Conservation (phyloP, 78 protist species). For the Paratrimastix pyriformis region DNA sequence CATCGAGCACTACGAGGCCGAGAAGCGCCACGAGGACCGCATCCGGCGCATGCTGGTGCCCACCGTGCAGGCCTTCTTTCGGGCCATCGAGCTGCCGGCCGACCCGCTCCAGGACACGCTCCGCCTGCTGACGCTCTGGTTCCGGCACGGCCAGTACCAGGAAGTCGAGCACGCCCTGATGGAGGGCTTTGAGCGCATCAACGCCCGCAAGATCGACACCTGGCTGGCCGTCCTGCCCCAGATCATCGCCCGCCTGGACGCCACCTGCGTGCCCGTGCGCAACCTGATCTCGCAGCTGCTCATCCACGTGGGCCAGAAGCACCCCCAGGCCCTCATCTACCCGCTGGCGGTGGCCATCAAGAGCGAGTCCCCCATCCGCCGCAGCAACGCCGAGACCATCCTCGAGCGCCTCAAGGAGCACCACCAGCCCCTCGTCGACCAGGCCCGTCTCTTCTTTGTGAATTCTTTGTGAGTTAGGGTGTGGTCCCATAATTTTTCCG, state of each 20-base stretch:
- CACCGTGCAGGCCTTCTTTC: background rate
- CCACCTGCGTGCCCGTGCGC: background rate
- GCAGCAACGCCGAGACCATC: too few relatives aligned
- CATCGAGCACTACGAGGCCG: background rate
- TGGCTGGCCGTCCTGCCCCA: conserved; percentile 34
- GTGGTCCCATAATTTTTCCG: too few relatives aligned
- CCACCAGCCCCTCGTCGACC: background rate
- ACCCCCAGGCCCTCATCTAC: conserved; percentile 25
- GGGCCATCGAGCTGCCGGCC: background rate
- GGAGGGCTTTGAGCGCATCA: background rate
- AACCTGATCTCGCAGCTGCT: background rate
- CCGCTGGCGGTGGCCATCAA: conserved; percentile 25
- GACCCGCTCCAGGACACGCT: conserved; percentile 8
- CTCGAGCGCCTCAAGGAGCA: background rate
- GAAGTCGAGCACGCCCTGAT: background rate
- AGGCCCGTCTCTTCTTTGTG: too few relatives aligned
- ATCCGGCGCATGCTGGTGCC: too few relatives aligned
- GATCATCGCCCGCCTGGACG: conserved; percentile 24
- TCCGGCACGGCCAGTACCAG: background rate
- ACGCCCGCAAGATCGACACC: background rate
- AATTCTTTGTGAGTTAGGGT: too few relatives aligned
- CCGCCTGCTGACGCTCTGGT: conserved; percentile 16
- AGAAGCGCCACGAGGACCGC: conserved; percentile 12
- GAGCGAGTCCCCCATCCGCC: background rate
- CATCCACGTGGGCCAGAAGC: background rate